Evolutionary conservation across 768 basidiomycete species (phyloP).

Genomic region (Favolaschia claudopus): DNA sequence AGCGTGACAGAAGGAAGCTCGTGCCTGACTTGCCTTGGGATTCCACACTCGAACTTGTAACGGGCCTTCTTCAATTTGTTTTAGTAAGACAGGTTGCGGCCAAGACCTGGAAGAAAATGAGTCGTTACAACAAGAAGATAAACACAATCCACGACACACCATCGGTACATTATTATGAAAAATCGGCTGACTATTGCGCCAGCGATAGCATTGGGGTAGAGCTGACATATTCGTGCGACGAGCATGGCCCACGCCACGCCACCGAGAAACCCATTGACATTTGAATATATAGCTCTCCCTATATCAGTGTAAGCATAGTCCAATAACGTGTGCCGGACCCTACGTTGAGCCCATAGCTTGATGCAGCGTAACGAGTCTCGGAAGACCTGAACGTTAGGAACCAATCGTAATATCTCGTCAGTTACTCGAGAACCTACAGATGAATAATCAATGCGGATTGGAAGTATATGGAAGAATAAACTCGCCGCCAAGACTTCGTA

Average conservation of each 20-base stretch:
- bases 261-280: slow-evolving; percentile 96
- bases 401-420: slow-evolving; percentile 93
- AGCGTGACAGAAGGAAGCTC: neutral
- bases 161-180: slow-evolving; percentile 98
- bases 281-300: slow-evolving; percentile 98
- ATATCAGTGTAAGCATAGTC: slow-evolving; percentile 7
- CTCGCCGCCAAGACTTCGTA: slow-evolving; percentile 91
- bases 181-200: slow-evolving; percentile 97
- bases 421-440: slow-evolving; percentile 88
- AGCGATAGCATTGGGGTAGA: slow-evolving; percentile 94
- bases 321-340: slow-evolving; percentile 37
- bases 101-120: slow-evolving; percentile 73
- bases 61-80: slow-evolving; percentile 96
- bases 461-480: neutral
- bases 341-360: slow-evolving; percentile 97
- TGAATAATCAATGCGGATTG: slow-evolving; percentile 17
- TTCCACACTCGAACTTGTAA: slow-evolving; percentile 97
- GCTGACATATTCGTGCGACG: slow-evolving; percentile 98
- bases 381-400: slow-evolving; percentile 94
- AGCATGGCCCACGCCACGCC: slow-evolving; percentile 99
- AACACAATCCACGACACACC: slow-evolving; percentile 57
- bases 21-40: slow-evolving; percentile 69
- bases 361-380: slow-evolving; percentile 95
- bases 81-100: slow-evolving; percentile 97
- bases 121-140: slow-evolving; percentile 7